Base-by-base conservation (phyloP, 352 stramenopile genomes). In the Globisporangium radiosum region DNA sequence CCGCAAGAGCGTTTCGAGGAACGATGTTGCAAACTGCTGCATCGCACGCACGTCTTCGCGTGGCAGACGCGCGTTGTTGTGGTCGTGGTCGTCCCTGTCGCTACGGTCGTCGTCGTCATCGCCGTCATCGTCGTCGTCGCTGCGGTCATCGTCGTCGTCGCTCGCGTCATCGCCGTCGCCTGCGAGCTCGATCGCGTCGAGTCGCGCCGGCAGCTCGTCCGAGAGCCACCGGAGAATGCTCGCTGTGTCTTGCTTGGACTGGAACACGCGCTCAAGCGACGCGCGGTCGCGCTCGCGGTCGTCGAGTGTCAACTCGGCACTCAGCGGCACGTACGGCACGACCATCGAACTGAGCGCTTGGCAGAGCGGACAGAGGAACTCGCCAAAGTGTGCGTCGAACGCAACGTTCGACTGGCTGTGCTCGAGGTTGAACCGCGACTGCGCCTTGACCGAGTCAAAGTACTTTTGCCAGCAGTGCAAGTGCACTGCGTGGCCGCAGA, bases 281-380 rank as follows among this genome's bases (percentile, higher is more conserved):
- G 81, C 72, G 4, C 81, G 78, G 36, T 81, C 75, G 1, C 68
- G 67, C 39, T 87, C 68, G 25, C 79, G 80, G 44, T 89, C 78
- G 43, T 73, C 69, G 7, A 75, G 69, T 37, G 80, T 88, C 37
- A 89, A 61, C 7, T 75, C 68, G n/a, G 64, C 60, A 58, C 71
- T 85, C 47, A 87, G 69, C 0, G 78, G 69, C 5, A 96, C 58
- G 54, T 89, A 87, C 10, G 89, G 89, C 38, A 97, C 73, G 2
- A 97, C 70, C 69, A 94, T 90, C n/a, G 92, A 97, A 62, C 86
- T 95, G 14, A 97, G 73, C 13, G 77, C 75, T 62, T 97, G 94
- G 57, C 90, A 97, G 14, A 97, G 65, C 5, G 90, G 90, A 50
- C 90, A 97, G 13, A 97, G 69, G 54, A 96, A 97, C 66, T 97